Conservation (phyloP, 106 monocot species). For the Agapanthus africanus region DNA sequence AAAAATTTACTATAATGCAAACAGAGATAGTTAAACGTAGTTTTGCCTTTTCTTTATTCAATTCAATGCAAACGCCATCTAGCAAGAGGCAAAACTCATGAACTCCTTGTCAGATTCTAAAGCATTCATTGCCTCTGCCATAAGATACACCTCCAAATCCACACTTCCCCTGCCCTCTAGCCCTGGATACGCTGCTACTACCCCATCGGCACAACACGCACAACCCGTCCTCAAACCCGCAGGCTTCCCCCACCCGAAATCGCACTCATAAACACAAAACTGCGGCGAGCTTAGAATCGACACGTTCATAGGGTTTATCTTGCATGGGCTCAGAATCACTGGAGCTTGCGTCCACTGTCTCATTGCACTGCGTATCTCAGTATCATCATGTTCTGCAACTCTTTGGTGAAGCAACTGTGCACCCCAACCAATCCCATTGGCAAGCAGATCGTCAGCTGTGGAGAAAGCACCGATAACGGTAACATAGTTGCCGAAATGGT, state of each 20-base stretch:
- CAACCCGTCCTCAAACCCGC: conserved; percentile 27
- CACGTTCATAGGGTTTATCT: conserved; percentile 9
- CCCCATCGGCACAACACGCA: conserved; percentile 46
- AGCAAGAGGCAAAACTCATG: conserved; percentile 14
- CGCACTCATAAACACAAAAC: conserved; percentile 42
- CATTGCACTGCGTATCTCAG: conserved; percentile 13
- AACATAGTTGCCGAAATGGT: conserved; percentile 68
- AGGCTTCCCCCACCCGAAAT: conserved; percentile 52
- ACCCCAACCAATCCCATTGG: conserved; percentile 38
- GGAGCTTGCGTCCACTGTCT: conserved; percentile 20
- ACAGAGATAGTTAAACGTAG: too few relatives aligned
- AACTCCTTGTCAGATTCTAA: conserved; percentile 32
- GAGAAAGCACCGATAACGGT: conserved; percentile 1
- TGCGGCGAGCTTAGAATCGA: conserved; percentile 31
- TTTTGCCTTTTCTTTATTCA: too few relatives aligned
- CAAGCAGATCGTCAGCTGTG: conserved; percentile 39
- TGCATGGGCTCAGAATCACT: conserved; percentile 9
- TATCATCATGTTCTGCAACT: conserved; percentile 33
- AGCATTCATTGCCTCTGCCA: conserved; percentile 29
- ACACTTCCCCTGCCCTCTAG: conserved; percentile 39
- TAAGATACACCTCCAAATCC: conserved; percentile 48
- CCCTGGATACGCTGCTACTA: conserved; percentile 39
- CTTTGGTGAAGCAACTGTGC: conserved; percentile 22
- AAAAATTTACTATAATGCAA: too few relatives aligned
- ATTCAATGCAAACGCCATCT: too few relatives aligned